These are phyloP conservation scores for Leptoxyphium fumago DNA, from an alignment of 2,329 filamentous ascomycete genomes.

Conservation along the genomic window DNA sequence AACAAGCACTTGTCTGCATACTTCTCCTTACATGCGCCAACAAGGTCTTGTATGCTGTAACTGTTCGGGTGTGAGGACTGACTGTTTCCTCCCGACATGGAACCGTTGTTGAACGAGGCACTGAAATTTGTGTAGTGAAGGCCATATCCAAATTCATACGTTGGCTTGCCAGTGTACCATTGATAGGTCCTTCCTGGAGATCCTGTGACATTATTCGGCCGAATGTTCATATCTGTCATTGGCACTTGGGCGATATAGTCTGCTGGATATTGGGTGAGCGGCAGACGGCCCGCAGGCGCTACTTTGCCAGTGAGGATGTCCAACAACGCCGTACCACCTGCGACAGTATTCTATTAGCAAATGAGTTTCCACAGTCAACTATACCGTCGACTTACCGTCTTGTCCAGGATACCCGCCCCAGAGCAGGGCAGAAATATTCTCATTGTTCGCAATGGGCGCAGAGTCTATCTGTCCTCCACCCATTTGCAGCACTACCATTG, in stretches of 20 bases:
- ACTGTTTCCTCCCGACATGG: conserved; percentile 4
- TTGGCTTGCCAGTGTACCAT: conserved; percentile 39
- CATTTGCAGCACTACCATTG: conserved; percentile 37
- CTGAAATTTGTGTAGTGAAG: conserved; percentile 44
- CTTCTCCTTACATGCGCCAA: conserved; percentile 20
- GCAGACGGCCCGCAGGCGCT: conserved; percentile 38
- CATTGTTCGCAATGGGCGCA: conserved; percentile 32
- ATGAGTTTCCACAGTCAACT: too few species aligned
- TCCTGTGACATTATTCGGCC: conserved; percentile 25
- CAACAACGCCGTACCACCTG: conserved; percentile 37
- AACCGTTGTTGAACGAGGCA: conserved; percentile 8
- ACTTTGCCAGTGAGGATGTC: conserved; percentile 37
- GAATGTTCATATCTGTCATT: conserved; percentile 42
- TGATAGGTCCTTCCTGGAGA: conserved; percentile 43
- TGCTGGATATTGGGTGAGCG: conserved; percentile 35
- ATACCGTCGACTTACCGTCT: conserved; percentile 20
- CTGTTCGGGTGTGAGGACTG: conserved; percentile 4
- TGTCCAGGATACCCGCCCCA: conserved; percentile 49
- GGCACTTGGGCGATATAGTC: conserved; percentile 35
- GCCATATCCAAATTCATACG: conserved; percentile 41
- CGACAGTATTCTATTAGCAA: too few species aligned
- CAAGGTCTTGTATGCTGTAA: conserved; percentile 24
- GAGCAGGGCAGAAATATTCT: conserved; percentile 36
- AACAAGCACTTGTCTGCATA: conserved; percentile 32
- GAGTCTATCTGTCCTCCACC: conserved; percentile 40